Conservation (phyloP, 2,329 filamentous ascomycete species). For the Cladosporium velox region DNA sequence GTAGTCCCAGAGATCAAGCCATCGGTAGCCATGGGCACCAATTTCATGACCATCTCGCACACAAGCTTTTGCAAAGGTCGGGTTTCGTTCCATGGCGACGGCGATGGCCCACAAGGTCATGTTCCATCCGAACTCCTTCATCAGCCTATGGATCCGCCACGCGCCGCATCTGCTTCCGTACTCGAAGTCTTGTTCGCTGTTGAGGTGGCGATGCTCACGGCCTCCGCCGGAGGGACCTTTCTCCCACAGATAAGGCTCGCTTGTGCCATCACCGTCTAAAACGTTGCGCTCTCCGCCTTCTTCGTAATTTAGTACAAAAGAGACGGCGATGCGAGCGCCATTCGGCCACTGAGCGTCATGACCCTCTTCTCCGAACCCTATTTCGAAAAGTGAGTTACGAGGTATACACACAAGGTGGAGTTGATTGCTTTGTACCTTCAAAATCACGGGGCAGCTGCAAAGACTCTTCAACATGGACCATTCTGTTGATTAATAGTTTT, state of each 20-base stretch:
- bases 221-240: slow-evolving; percentile 33
- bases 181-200: slow-evolving; percentile 50
- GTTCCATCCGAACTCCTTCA: slow-evolving; percentile 46
- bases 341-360: slow-evolving; percentile 44
- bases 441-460: slow-evolving; percentile 44
- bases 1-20: slow-evolving; percentile 48
- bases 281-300: slow-evolving; percentile 46
- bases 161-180: slow-evolving; percentile 40
- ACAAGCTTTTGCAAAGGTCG: slow-evolving; percentile 43
- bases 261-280: slow-evolving; percentile 43
- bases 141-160: slow-evolving; percentile 46
- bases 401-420: not conserved
- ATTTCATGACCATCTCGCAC: slow-evolving; percentile 47
- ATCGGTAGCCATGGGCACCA: slow-evolving; percentile 45
- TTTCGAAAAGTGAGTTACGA: not conserved
- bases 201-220: slow-evolving; percentile 42
- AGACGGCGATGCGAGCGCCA: slow-evolving; percentile 46
- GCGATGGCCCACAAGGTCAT: slow-evolving; percentile 48
- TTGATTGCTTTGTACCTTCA: slow-evolving; percentile 31
- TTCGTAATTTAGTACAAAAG: slow-evolving; percentile 52
- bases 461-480: slow-evolving; percentile 38
- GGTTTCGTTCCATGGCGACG: slow-evolving; percentile 45
- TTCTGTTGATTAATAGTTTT: slow-evolving; percentile 14
- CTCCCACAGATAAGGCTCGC: slow-evolving; percentile 45
- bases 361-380: slow-evolving; percentile 30